Evolutionary conservation across 768 basidiomycete species (phyloP), one percentile per base, ranked within the genome.

Genomic region (Hirschioporus abietinus): DNA sequence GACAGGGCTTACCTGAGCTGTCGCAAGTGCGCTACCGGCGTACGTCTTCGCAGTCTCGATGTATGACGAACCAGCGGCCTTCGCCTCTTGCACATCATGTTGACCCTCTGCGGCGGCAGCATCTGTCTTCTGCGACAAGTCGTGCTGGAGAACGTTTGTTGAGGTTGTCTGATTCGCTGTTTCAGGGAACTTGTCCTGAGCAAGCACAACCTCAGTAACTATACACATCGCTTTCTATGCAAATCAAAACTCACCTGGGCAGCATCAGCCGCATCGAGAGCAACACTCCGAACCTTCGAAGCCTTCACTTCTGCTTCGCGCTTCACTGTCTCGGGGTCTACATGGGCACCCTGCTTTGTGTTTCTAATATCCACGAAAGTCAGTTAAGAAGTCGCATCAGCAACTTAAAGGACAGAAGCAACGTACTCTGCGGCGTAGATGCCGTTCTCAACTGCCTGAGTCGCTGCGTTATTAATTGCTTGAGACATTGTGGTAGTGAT

Each of bases 71-170:
- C 82, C 81, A 1, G 80, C 72, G 4, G 79, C 80, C 71, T 83
- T 83, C 0, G 78, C 80, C 15, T 77, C 74, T 7, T 82, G 79
- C 1, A 89, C 78, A 66, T 84, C 81, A 7, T 75, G 73, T 69
- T 84, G 79, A 3, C 88, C 88, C 71, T 90, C 81, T 0, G 78
- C 77, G n/a, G 84, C 85, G 23, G 88, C 89, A 0, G 75, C 74
- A 60, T 86, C 75, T 1, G 84, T 85, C 70, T 77, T 83, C 62
- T 76, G 69, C n/a, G 75, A 74, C 0, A 76, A 75, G 60, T 79
- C 73, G 5, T 69, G 70, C 58, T 77, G 71, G 24, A 84, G 72
- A 62, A 80, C 74, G 35, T 80, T 80, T 1, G 75, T 66, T 15
- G 81, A 75, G 12, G 80, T 70, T 5, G 71, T 65, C 23, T 70